phyloP scores from a whole-genome alignment of 2,329 filamentous ascomycete genomes.

The Fusarium fujikuroi region DNA sequence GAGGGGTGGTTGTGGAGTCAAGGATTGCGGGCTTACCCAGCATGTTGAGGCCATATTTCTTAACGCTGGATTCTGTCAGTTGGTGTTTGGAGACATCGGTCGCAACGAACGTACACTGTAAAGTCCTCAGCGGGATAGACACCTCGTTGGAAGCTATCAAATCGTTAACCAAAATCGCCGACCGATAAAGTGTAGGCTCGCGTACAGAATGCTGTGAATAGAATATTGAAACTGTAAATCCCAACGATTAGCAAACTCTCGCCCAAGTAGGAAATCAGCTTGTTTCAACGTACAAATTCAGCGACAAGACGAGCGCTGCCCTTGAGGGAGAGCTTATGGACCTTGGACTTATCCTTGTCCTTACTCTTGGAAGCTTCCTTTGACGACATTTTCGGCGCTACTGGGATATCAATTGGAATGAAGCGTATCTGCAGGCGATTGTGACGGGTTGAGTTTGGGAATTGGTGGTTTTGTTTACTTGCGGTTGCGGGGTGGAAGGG shows the following conservation, averaged over 20 bases:
- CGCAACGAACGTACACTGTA: conserved; percentile 72
- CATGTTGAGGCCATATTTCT: conserved; percentile 99
- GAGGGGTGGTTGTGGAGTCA: fast-evolving
- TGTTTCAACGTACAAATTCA: conserved; percentile 83
- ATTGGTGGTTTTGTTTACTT: conserved; percentile 44
- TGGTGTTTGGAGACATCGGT: not conserved
- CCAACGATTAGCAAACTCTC: conserved; percentile 27
- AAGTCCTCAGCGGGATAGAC: conserved; percentile 97
- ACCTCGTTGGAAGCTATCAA: conserved; percentile 80
- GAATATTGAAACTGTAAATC: conserved; percentile 86
- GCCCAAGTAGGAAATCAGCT: not conserved
- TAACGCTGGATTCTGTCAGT: conserved; percentile 65
- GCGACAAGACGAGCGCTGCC: conserved; percentile 87
- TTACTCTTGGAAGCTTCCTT: conserved; percentile 45
- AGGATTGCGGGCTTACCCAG: conserved; percentile 66
- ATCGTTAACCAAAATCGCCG: not conserved
- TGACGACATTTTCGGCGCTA: conserved; percentile 44
- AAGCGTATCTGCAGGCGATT: not conserved
- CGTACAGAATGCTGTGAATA: conserved; percentile 92
- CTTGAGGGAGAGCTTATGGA: conserved; percentile 93
- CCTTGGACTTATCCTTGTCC: conserved; percentile 80
- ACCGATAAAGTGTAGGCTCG: not conserved
- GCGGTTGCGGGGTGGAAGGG: conserved; percentile 43
- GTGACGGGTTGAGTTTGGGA: conserved; percentile 1
- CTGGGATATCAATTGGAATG: not conserved